Conservation (phyloP, 1,284 basidiomycete species). For the Singerocomus rubriflavus region DNA sequence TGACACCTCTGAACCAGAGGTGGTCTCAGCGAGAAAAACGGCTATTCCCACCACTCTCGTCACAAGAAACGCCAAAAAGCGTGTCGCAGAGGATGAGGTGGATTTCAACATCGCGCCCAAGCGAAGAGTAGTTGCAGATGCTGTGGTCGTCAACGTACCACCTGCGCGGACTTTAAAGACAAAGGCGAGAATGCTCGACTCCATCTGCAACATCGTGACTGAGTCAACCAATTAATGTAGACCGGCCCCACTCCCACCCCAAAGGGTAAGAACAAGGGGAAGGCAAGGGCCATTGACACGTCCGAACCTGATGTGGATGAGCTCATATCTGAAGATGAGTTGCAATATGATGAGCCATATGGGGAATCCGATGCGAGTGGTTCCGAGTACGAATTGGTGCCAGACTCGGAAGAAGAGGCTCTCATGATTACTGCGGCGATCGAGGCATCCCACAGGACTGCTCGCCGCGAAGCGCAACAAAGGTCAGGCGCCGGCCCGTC, state of each 20-base stretch:
- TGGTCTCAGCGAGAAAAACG: slow-evolving; percentile 11
- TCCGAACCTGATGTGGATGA: slow-evolving; percentile 30
- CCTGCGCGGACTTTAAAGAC: slow-evolving; percentile 26
- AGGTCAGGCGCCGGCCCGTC: slow-evolving; percentile 44
- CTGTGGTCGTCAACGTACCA: slow-evolving; percentile 50
- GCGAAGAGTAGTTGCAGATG: slow-evolving; percentile 40
- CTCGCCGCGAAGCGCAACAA: slow-evolving; percentile 35
- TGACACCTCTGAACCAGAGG: slow-evolving; percentile 40
- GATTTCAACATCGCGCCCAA: slow-evolving; percentile 34
- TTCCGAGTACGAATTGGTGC: slow-evolving; percentile 49
- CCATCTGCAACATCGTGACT: slow-evolving; percentile 7
- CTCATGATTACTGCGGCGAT: slow-evolving; percentile 58
- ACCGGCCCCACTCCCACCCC: slow-evolving; percentile 1
- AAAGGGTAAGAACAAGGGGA: slow-evolving; percentile 43
- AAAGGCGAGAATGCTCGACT: slow-evolving; percentile 34
- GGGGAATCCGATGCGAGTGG: slow-evolving; percentile 55
- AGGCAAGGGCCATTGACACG: slow-evolving; percentile 29
- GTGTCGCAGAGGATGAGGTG: slow-evolving; percentile 30
- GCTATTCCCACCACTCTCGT: not conserved
- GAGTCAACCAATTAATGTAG: slow-evolving; percentile 16
- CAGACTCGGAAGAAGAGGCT: slow-evolving; percentile 41
- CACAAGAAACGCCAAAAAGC: slow-evolving; percentile 30
- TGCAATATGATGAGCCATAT: slow-evolving; percentile 40
- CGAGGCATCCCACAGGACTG: slow-evolving; percentile 48
- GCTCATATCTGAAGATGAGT: slow-evolving; percentile 36